Percentiles rank a stretch among this genome's conserved stretches.
These are phyloP conservation scores for Saccharomycopsis guyanensis DNA, from an alignment of 805 yeast genomes.

Conservation along the genomic window DNA sequence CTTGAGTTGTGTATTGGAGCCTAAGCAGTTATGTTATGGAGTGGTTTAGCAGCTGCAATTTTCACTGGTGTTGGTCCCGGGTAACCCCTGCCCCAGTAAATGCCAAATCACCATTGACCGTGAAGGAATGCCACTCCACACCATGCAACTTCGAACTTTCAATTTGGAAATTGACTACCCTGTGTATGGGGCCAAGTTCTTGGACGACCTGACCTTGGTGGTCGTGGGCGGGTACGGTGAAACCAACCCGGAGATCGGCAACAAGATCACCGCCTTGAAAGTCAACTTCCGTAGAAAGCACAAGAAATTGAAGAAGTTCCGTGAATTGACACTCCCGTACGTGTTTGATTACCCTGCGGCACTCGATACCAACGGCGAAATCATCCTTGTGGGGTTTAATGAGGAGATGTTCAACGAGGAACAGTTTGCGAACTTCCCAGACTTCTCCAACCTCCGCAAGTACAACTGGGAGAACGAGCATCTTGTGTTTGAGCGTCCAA, in stretches of 20 bases:
- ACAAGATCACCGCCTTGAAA: conserved; percentile 63
- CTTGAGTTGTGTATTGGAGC: no score
- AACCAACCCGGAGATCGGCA: conserved; percentile 82
- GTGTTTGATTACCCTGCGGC: conserved; percentile 88
- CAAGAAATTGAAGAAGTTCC: conserved; percentile 42
- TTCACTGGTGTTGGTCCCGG: no score
- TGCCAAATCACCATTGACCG: background rate
- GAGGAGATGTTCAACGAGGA: conserved; percentile 53
- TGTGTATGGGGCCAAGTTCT: conserved; percentile 68
- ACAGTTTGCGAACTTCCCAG: conserved; percentile 19
- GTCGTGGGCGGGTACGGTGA: conserved; percentile 96
- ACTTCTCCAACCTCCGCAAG: conserved; percentile 45
- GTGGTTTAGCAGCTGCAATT: no score
- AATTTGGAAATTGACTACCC: conserved; percentile 52
- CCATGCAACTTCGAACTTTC: conserved; percentile 18
- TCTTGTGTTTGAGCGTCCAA: conserved; percentile 49
- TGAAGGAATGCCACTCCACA: background rate
- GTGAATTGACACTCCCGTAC: conserved; percentile 53
- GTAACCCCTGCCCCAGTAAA: background rate
- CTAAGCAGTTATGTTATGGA: no score
- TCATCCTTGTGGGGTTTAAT: conserved; percentile 70
- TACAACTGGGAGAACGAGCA: conserved; percentile 49
- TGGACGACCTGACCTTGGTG: conserved; percentile 49
- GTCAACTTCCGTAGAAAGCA: conserved; percentile 44
- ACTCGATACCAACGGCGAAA: conserved; percentile 44